Base-by-base conservation (phyloP, 2,329 filamentous ascomycete genomes). In the Stenocarpella maydis region DNA sequence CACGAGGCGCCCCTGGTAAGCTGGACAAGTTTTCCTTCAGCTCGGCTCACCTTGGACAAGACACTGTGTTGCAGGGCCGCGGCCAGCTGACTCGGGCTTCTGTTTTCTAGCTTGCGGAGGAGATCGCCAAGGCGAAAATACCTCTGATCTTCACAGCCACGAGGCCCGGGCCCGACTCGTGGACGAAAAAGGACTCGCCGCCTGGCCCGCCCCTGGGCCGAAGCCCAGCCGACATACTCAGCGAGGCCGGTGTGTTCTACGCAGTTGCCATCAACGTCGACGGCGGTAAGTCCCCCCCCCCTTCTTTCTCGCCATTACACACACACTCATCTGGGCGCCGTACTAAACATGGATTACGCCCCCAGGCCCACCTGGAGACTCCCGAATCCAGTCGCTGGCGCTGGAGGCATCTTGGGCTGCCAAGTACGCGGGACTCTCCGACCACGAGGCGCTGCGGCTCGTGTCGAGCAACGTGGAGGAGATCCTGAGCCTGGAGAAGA, bases 101-200 rank as follows among this genome's bases (percentile, higher is more conserved):
- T n/a, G 6, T 14, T 6, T n/a, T 19, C 21, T 26, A 81, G 79
- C 76, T 82, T 5, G 81, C 80, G 17, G 72, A 77, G 26, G 79
- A 82, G 31, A 76, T 83, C 4, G 80, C 81, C 5, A 73, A 74
- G 28, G 77, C 80, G n/a, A 74, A 75, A 19, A 80, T 84, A 31
- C 78, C 82, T 3, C 74, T 83, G n/a, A 82, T 85, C 28, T 75
- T 84, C 3, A 80, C 80, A n/a, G 77, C 75, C 17, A 78, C 77
- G 49, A 79, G 80, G 3, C 75, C 77, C 1, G 79, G 74, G 6
- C 77, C 77, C 0, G 75, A 77, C 47, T 68, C 49, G 17, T 84
- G 80, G 74, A 78, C 81, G 8, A 79, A 77, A 49, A 77, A 76
- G 14, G 77, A 81, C 52, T 75, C 77, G 3, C 75, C 84, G 0